Percentiles rank a stretch among this genome's conserved stretches.
These are phyloP conservation scores for Ganoderma resinaceum DNA, from an alignment of 1,284 basidiomycete species.

Conservation along the genomic window DNA sequence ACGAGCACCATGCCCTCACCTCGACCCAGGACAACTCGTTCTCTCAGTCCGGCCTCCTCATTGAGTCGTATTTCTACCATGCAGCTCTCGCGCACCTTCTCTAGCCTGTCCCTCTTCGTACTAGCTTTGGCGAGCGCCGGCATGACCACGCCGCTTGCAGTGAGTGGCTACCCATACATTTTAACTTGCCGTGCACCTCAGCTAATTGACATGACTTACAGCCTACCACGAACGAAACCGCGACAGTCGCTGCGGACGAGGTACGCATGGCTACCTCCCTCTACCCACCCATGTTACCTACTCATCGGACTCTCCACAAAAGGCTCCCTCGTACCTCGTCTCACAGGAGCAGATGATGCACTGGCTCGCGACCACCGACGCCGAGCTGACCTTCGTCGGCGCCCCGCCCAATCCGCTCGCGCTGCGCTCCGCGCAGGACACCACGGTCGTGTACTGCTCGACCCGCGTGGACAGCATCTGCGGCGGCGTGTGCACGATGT, in stretches of 20 bases:
- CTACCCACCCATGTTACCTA: neutral
- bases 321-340: neutral
- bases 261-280: neutral
- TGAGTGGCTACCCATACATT: neutral
- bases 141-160: neutral
- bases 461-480: neutral
- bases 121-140: neutral
- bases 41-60: neutral
- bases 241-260: neutral
- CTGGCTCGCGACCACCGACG: conserved; percentile 17
- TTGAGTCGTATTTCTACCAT: neutral
- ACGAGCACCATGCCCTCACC: neutral
- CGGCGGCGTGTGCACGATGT: conserved; percentile 5
- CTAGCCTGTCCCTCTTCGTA: neutral
- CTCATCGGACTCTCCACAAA: neutral
- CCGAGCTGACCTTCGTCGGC: conserved; percentile 16
- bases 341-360: neutral
- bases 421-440: neutral
- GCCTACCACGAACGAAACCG: neutral
- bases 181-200: neutral
- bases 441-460: conserved; percentile 12
- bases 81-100: neutral
- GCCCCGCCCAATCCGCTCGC: conserved; percentile 4
- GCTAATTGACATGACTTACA: neutral
- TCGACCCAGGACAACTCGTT: neutral